phyloP scores from a whole-genome alignment of 225 moss, liverwort and hornwort species.

The Bryum argenteum region DNA sequence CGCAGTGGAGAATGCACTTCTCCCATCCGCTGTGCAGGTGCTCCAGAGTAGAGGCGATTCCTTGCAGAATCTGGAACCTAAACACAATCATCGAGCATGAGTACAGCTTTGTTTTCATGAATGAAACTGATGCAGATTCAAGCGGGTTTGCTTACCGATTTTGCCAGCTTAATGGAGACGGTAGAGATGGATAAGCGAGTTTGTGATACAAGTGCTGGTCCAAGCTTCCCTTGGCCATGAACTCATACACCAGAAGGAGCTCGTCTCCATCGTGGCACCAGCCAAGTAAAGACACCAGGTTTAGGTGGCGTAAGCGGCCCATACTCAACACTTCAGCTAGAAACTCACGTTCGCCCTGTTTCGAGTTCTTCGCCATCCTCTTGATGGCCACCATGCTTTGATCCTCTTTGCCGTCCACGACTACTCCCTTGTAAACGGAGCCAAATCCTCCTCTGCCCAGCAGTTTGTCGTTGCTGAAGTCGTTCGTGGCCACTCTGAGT shows the following conservation, averaged over 20 bases:
- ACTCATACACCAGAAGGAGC: constrained; percentile 22
- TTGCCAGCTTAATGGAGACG: neutral
- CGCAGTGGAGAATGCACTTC: constrained; percentile 35
- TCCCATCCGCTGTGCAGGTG: constrained; percentile 32
- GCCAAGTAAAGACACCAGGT: constrained; percentile 43
- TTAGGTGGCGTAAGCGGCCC: constrained; percentile 37
- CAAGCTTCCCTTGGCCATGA: constrained; percentile 63
- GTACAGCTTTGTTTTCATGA: too few species aligned
- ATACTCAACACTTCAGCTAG: constrained; percentile 42
- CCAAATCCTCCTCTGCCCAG: constrained; percentile 49
- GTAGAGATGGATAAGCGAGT: neutral
- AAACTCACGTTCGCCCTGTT: constrained; percentile 33
- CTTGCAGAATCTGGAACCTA: constrained; percentile 17
- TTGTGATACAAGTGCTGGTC: constrained; percentile 37
- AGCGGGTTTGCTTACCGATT: too few species aligned
- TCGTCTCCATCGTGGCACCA: constrained; percentile 52
- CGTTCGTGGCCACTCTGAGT: constrained; percentile 33
- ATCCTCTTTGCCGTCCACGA: neutral
- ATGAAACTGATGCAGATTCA: too few species aligned
- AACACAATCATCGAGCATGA: too few species aligned
- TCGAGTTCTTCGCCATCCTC: constrained; percentile 16
- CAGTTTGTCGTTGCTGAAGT: constrained; percentile 23
- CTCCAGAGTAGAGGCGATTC: constrained; percentile 29
- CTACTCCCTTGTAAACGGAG: constrained; percentile 39
- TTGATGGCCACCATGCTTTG: constrained; percentile 7